Base-by-base conservation (phyloP, 306 rosid genomes). In the Oxytropis ochrocephala region DNA sequence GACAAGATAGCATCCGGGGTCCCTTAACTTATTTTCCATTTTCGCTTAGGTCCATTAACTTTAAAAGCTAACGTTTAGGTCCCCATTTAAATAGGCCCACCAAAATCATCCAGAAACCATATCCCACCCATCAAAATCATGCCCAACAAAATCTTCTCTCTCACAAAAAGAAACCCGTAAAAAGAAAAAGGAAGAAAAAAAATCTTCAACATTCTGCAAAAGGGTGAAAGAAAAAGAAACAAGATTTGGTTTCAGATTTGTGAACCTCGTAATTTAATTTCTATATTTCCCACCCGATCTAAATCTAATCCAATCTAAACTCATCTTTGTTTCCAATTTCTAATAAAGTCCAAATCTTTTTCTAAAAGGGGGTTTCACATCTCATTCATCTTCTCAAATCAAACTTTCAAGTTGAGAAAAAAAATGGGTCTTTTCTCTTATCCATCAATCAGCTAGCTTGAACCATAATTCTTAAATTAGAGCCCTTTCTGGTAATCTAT, bases 171-270 rank as follows among this genome's bases (percentile, higher is more conserved):
- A 24, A 8, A 19, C n/a, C n/a, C n/a, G n/a, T 9, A 17, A 35
- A 11, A 11, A 1, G n/a, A n/a, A n/a, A n/a, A n/a, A n/a, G n/a
- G n/a, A n/a, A n/a, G n/a, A n/a, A n/a, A n/a, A n/a, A n/a, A 57
- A 75, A 66, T 75, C 67, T 11, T 41, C 21, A 75, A 75, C 80
- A 76, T 76, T 76, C 70, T 60, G 42, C 57, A 41, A 41, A 60
- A 52, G 53, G 70, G 46, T 50, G 58, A 35, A 35, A 2, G 8
- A 35, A 35, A 35, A 7, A 5, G 6, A 7, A 33, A 36, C 43
- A 46, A 17, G 74, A 67, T 66, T 66, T 35, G 12, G 65, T 35
- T 48, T 46, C 49, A 2, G 74, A 57, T 48, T 75, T 67, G 58
- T 55, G 68, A 56, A 16, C 53, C 48, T 35, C 68, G 69, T n/a